These are phyloP conservation scores for Ceratocystis lukuohia DNA, from an alignment of 2,329 filamentous ascomycete genomes.

Conservation along the genomic window DNA sequence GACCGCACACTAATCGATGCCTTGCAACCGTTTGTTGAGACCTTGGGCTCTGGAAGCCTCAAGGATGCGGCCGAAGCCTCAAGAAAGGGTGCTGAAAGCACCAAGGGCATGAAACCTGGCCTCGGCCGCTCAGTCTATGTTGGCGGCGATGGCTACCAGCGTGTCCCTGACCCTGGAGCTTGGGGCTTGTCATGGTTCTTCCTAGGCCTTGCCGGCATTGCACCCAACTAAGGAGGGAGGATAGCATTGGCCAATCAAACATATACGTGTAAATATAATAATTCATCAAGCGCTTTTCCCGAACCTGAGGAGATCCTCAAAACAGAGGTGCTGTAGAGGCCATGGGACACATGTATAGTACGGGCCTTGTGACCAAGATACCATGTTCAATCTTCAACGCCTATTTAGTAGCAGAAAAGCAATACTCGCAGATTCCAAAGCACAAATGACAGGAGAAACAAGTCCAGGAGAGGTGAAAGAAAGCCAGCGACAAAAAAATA, in stretches of 20 bases:
- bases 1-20: constrained; percentile 88
- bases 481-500: constrained; percentile 15
- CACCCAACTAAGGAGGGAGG: neutral
- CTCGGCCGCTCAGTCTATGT: constrained; percentile 46
- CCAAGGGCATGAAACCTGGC: constrained; percentile 84
- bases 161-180: constrained; percentile 52
- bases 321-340: neutral
- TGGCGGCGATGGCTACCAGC: constrained; percentile 33
- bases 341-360: neutral
- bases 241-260: neutral
- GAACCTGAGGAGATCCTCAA: neutral
- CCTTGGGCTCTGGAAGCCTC: constrained; percentile 53
- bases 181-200: constrained; percentile 68
- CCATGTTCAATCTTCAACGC: constrained; percentile 28
- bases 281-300: neutral
- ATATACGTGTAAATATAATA: constrained; percentile 4
- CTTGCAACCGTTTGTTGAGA: constrained; percentile 72
- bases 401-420: constrained; percentile 26
- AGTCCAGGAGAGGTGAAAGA: constrained; percentile 20
- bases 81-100: constrained; percentile 61
- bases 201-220: constrained; percentile 50
- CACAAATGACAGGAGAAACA: constrained; percentile 25
- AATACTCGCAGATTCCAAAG: constrained; percentile 21
- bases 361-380: constrained; percentile 9
- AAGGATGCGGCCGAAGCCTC: constrained; percentile 63